A percentile compares a stretch with the other conserved stretches of the same genome.
Conservation (phyloP, 495 filamentous ascomycete species). For the Ascobolus immersus region DNA sequence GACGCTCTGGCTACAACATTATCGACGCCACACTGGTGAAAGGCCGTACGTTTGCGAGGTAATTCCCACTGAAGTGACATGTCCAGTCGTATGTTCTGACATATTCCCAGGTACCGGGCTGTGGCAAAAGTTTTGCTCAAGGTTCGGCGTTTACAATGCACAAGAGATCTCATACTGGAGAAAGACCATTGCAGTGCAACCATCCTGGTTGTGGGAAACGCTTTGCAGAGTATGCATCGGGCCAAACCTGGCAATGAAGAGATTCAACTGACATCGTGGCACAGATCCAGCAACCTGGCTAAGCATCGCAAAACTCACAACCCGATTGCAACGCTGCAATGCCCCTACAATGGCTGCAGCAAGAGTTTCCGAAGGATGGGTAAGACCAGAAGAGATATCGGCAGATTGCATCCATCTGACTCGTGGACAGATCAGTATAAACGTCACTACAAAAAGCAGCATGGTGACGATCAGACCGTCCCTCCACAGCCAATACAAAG, state of each 20-base stretch:
- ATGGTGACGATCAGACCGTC: no score
- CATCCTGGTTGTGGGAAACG: constrained; percentile 25
- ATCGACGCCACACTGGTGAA: constrained; percentile 33
- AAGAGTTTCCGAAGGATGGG: constrained; percentile 31
- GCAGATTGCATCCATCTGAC: no score
- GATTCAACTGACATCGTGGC: constrained; percentile 6
- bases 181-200: constrained; percentile 24
- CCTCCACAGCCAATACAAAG: no score
- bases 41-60: constrained; percentile 23
- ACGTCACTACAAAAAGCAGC: no score
- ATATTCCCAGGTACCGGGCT: neutral
- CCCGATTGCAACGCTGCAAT: constrained; percentile 22
- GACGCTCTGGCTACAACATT: constrained; percentile 36
- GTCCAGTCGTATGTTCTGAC: neutral
- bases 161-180: constrained; percentile 15
- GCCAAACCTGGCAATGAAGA: neutral
- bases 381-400: no score
- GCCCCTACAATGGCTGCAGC: constrained; percentile 22
- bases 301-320: constrained; percentile 26
- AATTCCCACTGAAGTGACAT: neutral
- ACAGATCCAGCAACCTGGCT: constrained; percentile 27
- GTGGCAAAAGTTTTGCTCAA: constrained; percentile 16
- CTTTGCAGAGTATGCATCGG: constrained; percentile 25
- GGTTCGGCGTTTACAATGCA: constrained; percentile 17
- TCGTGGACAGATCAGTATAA: no score